Conservation (phyloP, 1,284 basidiomycete species). For the Puccinia polysora region DNA sequence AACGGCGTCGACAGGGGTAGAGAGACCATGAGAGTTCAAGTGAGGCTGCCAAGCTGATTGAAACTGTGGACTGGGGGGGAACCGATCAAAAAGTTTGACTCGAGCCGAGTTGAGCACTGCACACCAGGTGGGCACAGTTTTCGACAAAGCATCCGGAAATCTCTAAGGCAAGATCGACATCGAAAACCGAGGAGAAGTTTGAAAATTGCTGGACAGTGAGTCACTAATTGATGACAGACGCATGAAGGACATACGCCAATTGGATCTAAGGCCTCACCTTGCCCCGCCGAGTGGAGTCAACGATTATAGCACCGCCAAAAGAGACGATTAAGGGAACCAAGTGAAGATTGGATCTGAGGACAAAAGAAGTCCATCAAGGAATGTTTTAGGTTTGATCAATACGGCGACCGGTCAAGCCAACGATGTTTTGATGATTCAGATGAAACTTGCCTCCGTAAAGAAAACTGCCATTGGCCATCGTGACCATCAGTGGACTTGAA, state of each 20-base stretch:
- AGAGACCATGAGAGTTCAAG: constrained; percentile 57
- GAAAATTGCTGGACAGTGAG: neutral
- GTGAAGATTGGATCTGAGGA: constrained; percentile 70
- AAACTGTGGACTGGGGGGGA: constrained; percentile 51
- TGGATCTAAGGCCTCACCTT: constrained; percentile 60
- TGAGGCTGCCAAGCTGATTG: constrained; percentile 47
- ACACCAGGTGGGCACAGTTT: constrained; percentile 95
- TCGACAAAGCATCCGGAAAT: constrained; percentile 87
- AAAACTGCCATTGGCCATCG: constrained; percentile 57
- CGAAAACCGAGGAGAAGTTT: neutral
- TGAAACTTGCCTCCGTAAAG: neutral
- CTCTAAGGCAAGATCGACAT: constrained; percentile 54
- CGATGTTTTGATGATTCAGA: neutral
- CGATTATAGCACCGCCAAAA: constrained; percentile 70
- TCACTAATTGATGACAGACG: neutral
- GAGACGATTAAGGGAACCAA: constrained; percentile 63
- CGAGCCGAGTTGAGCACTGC: constrained; percentile 75
- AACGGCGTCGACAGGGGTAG: constrained; percentile 62
- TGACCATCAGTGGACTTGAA: constrained; percentile 99
- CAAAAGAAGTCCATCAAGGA: constrained; percentile 41
- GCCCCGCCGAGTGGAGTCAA: constrained; percentile 87
- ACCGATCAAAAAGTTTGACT: constrained; percentile 50
- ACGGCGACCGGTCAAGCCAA: neutral
- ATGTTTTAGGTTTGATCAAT: neutral
- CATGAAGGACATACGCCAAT: too few species aligned